Conservation (phyloP, 164 flowering plant species). For the Malania oleifera region DNA sequence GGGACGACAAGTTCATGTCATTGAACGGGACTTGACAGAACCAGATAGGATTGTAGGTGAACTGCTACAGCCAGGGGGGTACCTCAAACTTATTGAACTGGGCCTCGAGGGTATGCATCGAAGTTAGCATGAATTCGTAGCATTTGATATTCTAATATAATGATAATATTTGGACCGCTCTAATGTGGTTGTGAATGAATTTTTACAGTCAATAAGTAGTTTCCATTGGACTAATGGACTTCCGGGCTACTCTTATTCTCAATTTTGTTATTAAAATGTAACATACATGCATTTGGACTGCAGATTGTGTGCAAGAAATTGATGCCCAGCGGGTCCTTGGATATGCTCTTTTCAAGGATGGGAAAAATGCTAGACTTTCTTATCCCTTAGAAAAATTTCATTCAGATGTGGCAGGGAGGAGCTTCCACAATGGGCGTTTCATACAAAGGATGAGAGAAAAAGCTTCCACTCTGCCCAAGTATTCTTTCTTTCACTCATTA, state of each 20-base stretch:
- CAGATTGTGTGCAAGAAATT: constrained; percentile 47
- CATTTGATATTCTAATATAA: not conserved
- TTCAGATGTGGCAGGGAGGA: constrained; percentile 41
- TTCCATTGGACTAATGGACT: not conserved
- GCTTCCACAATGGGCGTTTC: constrained; percentile 49
- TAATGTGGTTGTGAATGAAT: not conserved
- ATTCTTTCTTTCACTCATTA: constrained; percentile 6
- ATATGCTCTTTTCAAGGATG: constrained; percentile 44
- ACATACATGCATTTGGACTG: not conserved
- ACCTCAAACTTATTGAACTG: constrained; percentile 2
- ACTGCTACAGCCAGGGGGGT: constrained; percentile 4
- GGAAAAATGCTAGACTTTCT: constrained; percentile 28
- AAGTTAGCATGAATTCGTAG: not conserved
- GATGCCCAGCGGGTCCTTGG: constrained; percentile 45
- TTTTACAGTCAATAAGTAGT: not conserved
- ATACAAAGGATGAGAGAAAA: constrained; percentile 47
- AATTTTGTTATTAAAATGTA: not conserved
- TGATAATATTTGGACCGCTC: not conserved
- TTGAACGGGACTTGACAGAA: constrained; percentile 3
- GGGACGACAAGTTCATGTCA: constrained; percentile 3
- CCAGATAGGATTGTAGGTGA: constrained; percentile 6
- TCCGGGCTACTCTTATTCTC: not conserved
- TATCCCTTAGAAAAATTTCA: constrained; percentile 43
- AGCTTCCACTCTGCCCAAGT: constrained; percentile 40
- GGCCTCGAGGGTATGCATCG: not conserved